These are phyloP conservation scores for Codiaeum variegatum DNA, from an alignment of 441 rosid genomes.

Conservation along the genomic window DNA sequence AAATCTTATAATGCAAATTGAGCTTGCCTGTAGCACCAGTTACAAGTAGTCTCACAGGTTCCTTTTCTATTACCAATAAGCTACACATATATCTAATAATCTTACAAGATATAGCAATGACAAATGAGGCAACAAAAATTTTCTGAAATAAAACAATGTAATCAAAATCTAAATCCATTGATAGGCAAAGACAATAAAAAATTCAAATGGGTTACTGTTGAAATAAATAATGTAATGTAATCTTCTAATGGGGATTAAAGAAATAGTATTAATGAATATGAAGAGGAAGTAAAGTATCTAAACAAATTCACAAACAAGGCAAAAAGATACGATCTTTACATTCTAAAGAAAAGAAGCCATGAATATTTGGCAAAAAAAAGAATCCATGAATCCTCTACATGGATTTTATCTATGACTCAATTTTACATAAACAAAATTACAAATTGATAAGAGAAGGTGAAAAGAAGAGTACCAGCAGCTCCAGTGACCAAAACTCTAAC, in stretches of 20 bases:
- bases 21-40: constrained; percentile 79
- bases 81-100: constrained; percentile 56
- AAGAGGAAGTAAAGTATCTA: constrained; percentile 16
- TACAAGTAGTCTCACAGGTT: constrained; percentile 55
- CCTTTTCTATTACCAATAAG: constrained; percentile 47
- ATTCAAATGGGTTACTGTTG: constrained; percentile 9
- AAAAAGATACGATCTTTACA: constrained; percentile 25
- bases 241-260: not conserved
- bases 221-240: constrained; percentile 9
- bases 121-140: constrained; percentile 39
- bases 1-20: not conserved
- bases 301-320: constrained; percentile 11
- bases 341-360: constrained; percentile 29
- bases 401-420: not conserved
- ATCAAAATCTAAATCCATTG: constrained; percentile 44
- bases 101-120: constrained; percentile 49
- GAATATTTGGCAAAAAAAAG: constrained; percentile 31
- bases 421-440: not conserved
- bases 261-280: not conserved
- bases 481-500: constrained; percentile 34
- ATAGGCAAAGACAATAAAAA: constrained; percentile 8
- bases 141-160: constrained; percentile 41
- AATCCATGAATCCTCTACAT: constrained; percentile 4
- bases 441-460: not conserved
- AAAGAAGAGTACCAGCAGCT: constrained; percentile 29